Conservation (phyloP, 31 red algal species). For the Odonthalia washingtoniensis region DNA sequence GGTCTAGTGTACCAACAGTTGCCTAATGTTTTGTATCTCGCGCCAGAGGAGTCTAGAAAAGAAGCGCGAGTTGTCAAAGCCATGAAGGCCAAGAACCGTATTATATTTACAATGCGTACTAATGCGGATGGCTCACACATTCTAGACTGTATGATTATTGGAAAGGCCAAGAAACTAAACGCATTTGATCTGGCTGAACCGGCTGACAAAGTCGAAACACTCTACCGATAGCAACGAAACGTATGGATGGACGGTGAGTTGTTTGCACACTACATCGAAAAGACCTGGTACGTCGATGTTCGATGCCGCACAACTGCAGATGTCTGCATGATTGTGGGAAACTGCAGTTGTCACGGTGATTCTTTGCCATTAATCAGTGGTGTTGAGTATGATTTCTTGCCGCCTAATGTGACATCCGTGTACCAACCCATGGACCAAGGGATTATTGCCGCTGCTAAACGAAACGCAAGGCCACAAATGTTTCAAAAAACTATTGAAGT, state of each 20-base stretch:
- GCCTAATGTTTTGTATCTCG: conserved; percentile 6
- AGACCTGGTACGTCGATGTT: background rate
- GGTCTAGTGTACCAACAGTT: background rate
- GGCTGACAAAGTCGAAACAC: too few relatives aligned
- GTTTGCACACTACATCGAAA: background rate
- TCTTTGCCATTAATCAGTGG: too few relatives aligned
- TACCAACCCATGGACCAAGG: too few relatives aligned
- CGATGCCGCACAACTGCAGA: background rate
- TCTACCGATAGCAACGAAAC: conserved; percentile 1
- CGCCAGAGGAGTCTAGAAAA: too few relatives aligned
- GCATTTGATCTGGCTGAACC: background rate
- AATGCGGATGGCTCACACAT: conserved; percentile 18
- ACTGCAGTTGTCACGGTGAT: too few relatives aligned
- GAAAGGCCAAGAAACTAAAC: background rate
- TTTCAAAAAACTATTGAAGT: too few relatives aligned
- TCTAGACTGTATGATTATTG: background rate
- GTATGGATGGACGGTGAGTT: background rate
- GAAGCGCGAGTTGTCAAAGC: background rate
- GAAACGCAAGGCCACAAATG: too few relatives aligned
- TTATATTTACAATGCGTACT: background rate
- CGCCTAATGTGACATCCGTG: too few relatives aligned
- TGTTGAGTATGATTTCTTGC: too few relatives aligned
- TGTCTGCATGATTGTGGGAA: too few relatives aligned
- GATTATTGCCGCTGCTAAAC: too few relatives aligned
- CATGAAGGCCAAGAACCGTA: conserved; percentile 8